Percentiles rank a stretch among this genome's conserved stretches.
Conservation (phyloP, 2,329 filamentous ascomycete genomes). For the Akanthomyces lecanii region DNA sequence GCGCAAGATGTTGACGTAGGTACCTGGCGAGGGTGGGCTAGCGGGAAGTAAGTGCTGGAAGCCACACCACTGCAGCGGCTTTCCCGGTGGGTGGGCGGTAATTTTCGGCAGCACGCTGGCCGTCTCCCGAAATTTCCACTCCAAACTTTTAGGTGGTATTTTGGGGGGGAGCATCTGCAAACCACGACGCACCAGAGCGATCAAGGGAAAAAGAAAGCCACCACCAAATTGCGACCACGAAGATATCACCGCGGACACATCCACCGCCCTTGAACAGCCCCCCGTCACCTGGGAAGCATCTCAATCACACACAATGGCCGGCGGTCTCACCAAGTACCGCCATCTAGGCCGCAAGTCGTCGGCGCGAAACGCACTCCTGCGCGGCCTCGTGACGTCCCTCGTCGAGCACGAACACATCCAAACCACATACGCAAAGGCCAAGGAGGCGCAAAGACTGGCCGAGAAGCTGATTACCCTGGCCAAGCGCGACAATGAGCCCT, state of each 20-base stretch:
- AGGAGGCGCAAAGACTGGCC: slow-evolving; percentile 88
- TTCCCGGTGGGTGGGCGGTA: slow-evolving; percentile 7
- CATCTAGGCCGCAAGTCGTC: slow-evolving; percentile 81
- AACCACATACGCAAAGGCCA: slow-evolving; percentile 94
- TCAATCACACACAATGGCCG: slow-evolving; percentile 61
- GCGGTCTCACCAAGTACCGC: slow-evolving; percentile 81
- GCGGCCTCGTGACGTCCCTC: slow-evolving; percentile 92
- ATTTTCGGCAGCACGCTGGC: slow-evolving; percentile 14
- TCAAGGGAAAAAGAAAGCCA: not conserved
- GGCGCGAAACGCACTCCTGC: slow-evolving; percentile 86
- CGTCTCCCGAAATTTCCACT: slow-evolving; percentile 30
- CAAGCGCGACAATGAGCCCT: slow-evolving; percentile 87
- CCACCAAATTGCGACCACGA: not conserved
- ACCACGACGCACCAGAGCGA: not conserved
- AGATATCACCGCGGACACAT: not conserved
- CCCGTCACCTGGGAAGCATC: not conserved
- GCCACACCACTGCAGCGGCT: not conserved
- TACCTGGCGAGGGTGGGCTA: slow-evolving; percentile 14
- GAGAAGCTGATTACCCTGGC: slow-evolving; percentile 93
- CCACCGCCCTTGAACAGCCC: not conserved
- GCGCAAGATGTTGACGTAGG: slow-evolving; percentile 14
- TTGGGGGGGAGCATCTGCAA: not conserved
- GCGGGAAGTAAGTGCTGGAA: slow-evolving; percentile 17
- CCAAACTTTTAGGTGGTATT: slow-evolving; percentile 21
- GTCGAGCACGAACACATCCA: slow-evolving; percentile 90